Conservation (phyloP, 768 basidiomycete genomes). For the Mycena amicta region DNA sequence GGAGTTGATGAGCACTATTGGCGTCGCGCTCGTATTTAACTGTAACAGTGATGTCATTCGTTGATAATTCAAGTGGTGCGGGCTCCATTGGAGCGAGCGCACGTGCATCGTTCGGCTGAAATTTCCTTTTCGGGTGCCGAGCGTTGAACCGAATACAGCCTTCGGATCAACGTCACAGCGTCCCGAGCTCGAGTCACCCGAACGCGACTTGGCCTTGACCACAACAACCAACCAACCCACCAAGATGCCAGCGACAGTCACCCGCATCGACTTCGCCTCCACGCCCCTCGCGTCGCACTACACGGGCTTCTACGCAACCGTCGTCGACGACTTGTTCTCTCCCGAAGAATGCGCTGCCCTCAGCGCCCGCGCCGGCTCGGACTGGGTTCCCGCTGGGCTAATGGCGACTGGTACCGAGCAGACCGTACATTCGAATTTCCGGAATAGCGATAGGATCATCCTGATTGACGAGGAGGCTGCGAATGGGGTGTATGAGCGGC, state of each 20-base stretch:
- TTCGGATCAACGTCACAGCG: no score
- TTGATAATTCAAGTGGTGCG: no score
- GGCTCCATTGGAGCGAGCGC: no score
- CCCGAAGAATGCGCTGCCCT: conserved; percentile 43
- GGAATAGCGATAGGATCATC: conserved; percentile 43
- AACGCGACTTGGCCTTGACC: no score
- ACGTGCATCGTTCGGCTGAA: no score
- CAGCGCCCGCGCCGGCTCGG: conserved; percentile 35
- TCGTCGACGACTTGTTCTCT: conserved; percentile 46
- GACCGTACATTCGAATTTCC: conserved; percentile 39
- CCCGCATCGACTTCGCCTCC: conserved; percentile 40
- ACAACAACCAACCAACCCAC: no score
- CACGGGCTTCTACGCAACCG: conserved; percentile 40
- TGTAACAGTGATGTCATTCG: no score
- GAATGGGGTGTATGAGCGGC: conserved; percentile 35
- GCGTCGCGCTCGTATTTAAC: no score
- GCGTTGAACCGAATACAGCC: no score
- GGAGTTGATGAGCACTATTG: no score
- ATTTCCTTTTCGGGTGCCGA: no score
- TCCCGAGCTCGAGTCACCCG: no score
- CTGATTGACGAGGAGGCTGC: conserved; percentile 38
- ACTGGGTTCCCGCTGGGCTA: conserved; percentile 43
- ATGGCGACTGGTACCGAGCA: conserved; percentile 29
- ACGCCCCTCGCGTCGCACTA: conserved; percentile 39
- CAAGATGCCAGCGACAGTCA: conserved; percentile 4